Base-by-base conservation (phyloP, 208 protist genomes). In the Vickermania ingenoplastis region DNA sequence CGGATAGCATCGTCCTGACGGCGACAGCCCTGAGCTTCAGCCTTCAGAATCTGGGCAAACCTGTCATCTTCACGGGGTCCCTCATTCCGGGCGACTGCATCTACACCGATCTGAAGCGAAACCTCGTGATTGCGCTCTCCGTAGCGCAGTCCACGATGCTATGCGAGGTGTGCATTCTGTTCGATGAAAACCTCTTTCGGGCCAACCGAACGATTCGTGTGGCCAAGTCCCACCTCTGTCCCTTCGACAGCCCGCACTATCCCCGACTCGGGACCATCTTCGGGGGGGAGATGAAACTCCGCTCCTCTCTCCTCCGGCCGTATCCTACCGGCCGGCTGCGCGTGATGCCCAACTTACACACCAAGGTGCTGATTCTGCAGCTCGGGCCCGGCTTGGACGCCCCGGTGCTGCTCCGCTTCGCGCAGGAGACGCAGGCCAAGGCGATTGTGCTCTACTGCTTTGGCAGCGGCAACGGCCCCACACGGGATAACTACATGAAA, bases 1-100 rank as follows among this genome's bases (percentile, higher is more conserved):
- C 91, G 1, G 96, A 98, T 78, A 98, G 90, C 26, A 97, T 99
- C 91, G 77, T 92, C 14, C 87, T 91, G 61, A 98, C 96, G 22
- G 86, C 97, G 3, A 91, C 79, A 41, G 97, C 96, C 23, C 71
- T 99, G 23, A 95, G 92, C 57, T 99, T 99, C 70, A 90, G 98
- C 64, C 80, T 99, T 0, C 87, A 98, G 57, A 98, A 99, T 73
- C 71, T 99, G 1, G 86, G 79, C 29, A 99, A 99, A 74, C 78
- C 96, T 1, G 88, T 99, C 31, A 76, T 99, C 51, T 82, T 99
- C 45, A 99, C 97, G 23, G 97, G 97, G 23, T 92, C 91, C 5
- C 76, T 96, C 52, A 89, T 97, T 59, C 89, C 96, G 2, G 69
- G 93, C 30, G 73, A 75, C 25, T 77, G 91, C 22, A 67, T 87